A percentile compares a stretch with the other conserved stretches of the same genome.
phyloP scores from a whole-genome alignment of 768 basidiomycete genomes.

The Steccherinum ochraceum region DNA sequence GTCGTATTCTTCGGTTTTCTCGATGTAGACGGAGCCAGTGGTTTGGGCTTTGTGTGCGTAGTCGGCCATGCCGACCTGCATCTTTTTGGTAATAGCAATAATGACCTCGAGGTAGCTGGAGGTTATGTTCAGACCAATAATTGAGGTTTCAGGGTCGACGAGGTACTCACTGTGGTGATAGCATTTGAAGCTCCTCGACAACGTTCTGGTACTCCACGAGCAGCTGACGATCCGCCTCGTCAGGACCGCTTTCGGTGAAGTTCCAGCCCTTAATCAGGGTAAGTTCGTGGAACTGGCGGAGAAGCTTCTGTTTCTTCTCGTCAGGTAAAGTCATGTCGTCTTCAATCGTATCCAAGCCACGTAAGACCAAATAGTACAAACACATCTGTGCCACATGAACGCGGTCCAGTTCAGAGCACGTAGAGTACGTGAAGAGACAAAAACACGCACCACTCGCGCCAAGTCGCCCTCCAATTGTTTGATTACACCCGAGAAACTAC shows the following conservation, averaged over 20 bases:
- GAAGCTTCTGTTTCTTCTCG: constrained; percentile 75
- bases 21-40: constrained; percentile 62
- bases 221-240: constrained; percentile 84
- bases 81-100: constrained; percentile 75
- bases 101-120: constrained; percentile 73
- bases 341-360: constrained; percentile 95
- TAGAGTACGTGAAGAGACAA: not conserved
- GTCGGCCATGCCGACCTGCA: constrained; percentile 95
- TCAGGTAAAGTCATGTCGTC: constrained; percentile 97
- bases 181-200: constrained; percentile 69
- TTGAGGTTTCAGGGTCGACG: not conserved
- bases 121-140: constrained; percentile 11
- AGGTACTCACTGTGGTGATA: constrained; percentile 52
- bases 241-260: constrained; percentile 73
- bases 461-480: constrained; percentile 95
- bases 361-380: constrained; percentile 90
- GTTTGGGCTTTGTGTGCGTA: constrained; percentile 80
- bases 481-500: constrained; percentile 90
- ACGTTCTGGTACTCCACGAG: constrained; percentile 80
- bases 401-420: not conserved
- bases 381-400: constrained; percentile 54
- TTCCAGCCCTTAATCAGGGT: constrained; percentile 82
- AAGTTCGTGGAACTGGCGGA: constrained; percentile 77
- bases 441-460: constrained; percentile 72
- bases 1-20: constrained; percentile 82